Evolutionary conservation across 2,329 filamentous ascomycete species (phyloP).

Genomic region (Fusarium paranaense): DNA sequence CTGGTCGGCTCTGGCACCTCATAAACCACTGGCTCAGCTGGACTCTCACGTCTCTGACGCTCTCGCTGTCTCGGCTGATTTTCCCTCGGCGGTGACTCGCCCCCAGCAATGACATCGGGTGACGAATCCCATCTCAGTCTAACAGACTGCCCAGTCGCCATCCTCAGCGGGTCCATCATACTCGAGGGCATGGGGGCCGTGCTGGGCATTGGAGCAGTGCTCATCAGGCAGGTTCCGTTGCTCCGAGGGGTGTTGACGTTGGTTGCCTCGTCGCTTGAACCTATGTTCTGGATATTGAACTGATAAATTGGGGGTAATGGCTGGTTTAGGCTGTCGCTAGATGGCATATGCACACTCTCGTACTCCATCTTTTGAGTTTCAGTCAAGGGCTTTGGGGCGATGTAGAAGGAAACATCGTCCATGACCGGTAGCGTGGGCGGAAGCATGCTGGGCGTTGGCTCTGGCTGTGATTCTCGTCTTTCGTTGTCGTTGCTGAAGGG

Average conservation of each 20-base stretch:
- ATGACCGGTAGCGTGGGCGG: slow-evolving; percentile 44
- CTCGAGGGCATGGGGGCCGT: slow-evolving; percentile 34
- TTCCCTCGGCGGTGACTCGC: slow-evolving; percentile 22
- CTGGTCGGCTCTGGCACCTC: not conserved
- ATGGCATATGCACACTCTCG: slow-evolving; percentile 37
- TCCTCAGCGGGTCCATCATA: slow-evolving; percentile 7
- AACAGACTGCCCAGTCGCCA: not conserved
- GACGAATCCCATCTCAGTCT: slow-evolving; percentile 35
- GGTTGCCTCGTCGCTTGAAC: slow-evolving; percentile 50
- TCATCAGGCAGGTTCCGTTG: slow-evolving; percentile 33
- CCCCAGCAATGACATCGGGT: slow-evolving; percentile 39
- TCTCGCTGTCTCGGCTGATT: slow-evolving; percentile 15
- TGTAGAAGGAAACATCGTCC: slow-evolving; percentile 47
- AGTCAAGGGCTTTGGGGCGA: slow-evolving; percentile 50
- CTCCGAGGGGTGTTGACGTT: slow-evolving; percentile 52
- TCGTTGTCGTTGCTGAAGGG: slow-evolving; percentile 37
- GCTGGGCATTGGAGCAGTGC: slow-evolving; percentile 32
- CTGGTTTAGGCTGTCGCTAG: slow-evolving; percentile 28
- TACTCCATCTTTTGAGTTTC: slow-evolving; percentile 54
- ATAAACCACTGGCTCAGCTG: slow-evolving; percentile 1
- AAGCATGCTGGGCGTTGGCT: slow-evolving; percentile 40
- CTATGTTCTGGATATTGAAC: slow-evolving; percentile 32
- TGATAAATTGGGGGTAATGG: slow-evolving; percentile 32
- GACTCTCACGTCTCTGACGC: not conserved
- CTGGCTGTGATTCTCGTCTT: slow-evolving; percentile 10